phyloP scores from a whole-genome alignment of 2,329 filamentous ascomycete species.

The Incumbomyces lentus region DNA sequence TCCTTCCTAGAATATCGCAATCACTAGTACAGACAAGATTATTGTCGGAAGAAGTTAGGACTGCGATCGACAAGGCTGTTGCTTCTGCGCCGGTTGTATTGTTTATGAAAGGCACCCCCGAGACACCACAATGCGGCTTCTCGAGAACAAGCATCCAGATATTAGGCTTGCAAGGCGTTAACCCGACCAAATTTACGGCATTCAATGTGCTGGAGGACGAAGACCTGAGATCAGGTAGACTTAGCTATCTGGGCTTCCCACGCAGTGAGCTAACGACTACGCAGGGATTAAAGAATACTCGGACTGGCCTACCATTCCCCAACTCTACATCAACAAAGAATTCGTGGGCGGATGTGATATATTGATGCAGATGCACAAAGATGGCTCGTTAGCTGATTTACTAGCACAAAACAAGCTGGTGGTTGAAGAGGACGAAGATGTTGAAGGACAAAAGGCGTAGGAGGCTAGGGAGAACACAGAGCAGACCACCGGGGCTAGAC shows the following conservation, averaged over 20 bases:
- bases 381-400: slow-evolving; percentile 81
- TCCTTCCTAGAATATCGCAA: slow-evolving; percentile 22
- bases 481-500: slow-evolving; percentile 14
- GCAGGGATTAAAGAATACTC: slow-evolving; percentile 97
- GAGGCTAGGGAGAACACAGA: slow-evolving; percentile 12
- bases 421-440: slow-evolving; percentile 41
- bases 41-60: slow-evolving; percentile 67
- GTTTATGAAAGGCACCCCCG: slow-evolving; percentile 99
- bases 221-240: slow-evolving; percentile 66
- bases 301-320: slow-evolving; percentile 97
- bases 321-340: slow-evolving; percentile 89
- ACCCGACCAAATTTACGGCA: slow-evolving; percentile 91
- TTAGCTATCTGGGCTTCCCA: not conserved
- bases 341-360: slow-evolving; percentile 98
- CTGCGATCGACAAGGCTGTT: slow-evolving; percentile 85
- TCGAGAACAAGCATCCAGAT: slow-evolving; percentile 92
- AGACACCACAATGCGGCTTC: slow-evolving; percentile 93
- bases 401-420: slow-evolving; percentile 88
- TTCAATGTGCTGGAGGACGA: slow-evolving; percentile 94
- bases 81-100: slow-evolving; percentile 81
- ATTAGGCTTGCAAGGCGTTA: slow-evolving; percentile 84
- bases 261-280: not conserved
- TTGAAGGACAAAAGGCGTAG: slow-evolving; percentile 15
- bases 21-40: slow-evolving; percentile 37
- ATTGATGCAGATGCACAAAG: slow-evolving; percentile 92